Evolutionary conservation across 1,284 basidiomycete species (phyloP).

Genomic region (Malassezia restricta): DNA sequence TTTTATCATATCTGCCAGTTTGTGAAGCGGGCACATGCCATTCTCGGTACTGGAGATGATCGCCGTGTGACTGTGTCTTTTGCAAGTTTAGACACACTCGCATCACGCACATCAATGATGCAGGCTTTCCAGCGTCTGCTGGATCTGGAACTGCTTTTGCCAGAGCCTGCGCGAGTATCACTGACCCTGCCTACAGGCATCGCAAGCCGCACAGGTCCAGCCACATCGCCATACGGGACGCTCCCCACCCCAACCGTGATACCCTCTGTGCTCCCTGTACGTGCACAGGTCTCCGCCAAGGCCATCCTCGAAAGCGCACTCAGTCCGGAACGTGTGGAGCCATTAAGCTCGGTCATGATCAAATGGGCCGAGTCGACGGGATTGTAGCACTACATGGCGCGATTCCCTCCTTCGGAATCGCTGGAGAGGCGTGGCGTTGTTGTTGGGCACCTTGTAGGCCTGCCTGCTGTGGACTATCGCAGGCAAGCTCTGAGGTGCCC

Average conservation of each 20-base stretch:
- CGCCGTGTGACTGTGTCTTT: not conserved
- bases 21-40: conserved; percentile 13
- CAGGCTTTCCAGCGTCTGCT: conserved; percentile 17
- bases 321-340: not conserved
- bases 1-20: conserved; percentile 32
- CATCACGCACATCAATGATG: not conserved
- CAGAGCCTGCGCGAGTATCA: conserved; percentile 16
- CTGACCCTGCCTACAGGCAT: conserved; percentile 10
- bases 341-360: conserved; percentile 3
- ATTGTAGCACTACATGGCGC: not conserved
- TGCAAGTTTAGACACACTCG: conserved; percentile 1
- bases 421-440: not conserved
- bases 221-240: conserved; percentile 7
- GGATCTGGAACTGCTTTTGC: conserved; percentile 17
- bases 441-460: conserved; percentile 14
- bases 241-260: conserved; percentile 6
- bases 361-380: conserved; percentile 14
- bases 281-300: conserved; percentile 1
- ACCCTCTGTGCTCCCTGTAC: conserved; percentile 11
- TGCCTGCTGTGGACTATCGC: not conserved
- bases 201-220: conserved; percentile 9
- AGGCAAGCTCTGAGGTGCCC: conserved; percentile 10
- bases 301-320: conserved; percentile 3
- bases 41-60: not conserved
- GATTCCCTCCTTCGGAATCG: not conserved